These are phyloP conservation scores for Saccharomyces uvarum DNA, from an alignment of 1,139 yeast genomes.

Conservation along the genomic window DNA sequence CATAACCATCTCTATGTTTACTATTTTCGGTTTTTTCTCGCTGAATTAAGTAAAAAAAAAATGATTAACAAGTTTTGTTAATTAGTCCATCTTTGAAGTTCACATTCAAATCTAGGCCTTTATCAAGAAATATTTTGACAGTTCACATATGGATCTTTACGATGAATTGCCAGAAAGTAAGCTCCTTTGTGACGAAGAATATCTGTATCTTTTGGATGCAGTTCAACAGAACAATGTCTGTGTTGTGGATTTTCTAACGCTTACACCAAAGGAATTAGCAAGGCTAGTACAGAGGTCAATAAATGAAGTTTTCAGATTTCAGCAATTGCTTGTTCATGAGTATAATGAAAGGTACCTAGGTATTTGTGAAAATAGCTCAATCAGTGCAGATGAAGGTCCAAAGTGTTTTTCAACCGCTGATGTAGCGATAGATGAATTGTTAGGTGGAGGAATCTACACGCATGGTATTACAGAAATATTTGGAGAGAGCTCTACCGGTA, in stretches of 20 bases:
- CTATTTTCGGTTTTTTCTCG: neutral
- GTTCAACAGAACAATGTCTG: conserved; percentile 31
- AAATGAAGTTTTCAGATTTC: conserved; percentile 41
- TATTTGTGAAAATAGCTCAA: neutral
- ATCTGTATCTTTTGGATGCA: conserved; percentile 23
- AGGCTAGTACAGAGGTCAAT: conserved; percentile 41
- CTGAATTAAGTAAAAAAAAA: neutral
- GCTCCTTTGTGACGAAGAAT: conserved; percentile 30
- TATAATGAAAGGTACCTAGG: conserved; percentile 17
- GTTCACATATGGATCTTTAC: conserved; percentile 33
- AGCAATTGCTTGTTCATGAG: conserved; percentile 29
- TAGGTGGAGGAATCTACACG: conserved; percentile 63
- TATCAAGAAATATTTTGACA: neutral
- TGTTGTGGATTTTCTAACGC: conserved; percentile 38
- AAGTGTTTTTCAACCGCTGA: conserved; percentile 53
- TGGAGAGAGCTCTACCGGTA: conserved; percentile 82
- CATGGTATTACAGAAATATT: conserved; percentile 70
- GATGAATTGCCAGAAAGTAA: conserved; percentile 33
- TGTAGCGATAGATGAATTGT: conserved; percentile 42
- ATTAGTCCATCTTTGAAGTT: neutral
- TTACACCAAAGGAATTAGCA: conserved; percentile 37
- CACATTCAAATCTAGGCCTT: neutral
- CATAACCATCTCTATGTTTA: neutral
- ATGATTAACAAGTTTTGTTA: neutral
- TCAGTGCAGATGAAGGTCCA: neutral